Conservation (phyloP, 352 stramenopile species). For the Lagenidium sp. region DNA sequence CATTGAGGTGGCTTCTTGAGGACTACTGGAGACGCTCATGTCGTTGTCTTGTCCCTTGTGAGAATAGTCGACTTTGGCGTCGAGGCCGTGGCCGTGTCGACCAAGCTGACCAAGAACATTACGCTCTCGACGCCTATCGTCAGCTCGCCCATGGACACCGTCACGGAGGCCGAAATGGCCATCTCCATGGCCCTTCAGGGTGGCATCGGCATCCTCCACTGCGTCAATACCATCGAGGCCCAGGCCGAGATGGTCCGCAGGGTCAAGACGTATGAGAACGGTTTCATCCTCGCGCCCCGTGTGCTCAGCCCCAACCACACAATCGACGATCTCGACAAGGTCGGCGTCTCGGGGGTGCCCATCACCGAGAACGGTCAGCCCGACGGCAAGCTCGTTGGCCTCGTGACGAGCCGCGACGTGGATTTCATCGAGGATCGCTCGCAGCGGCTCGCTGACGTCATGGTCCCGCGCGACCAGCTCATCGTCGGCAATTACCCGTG, state of each 20-base stretch:
- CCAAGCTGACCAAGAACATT: slow-evolving; percentile 88
- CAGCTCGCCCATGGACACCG: slow-evolving; percentile 98
- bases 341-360: slow-evolving; percentile 96
- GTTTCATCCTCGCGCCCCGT: slow-evolving; percentile 98
- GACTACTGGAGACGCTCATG: too few relatives aligned
- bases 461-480: slow-evolving; percentile 75
- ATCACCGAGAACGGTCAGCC: slow-evolving; percentile 96
- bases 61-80: slow-evolving; percentile 90
- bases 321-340: slow-evolving; percentile 88
- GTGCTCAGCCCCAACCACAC: slow-evolving; percentile 90
- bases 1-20: background rate
- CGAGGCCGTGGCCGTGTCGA: slow-evolving; percentile 90
- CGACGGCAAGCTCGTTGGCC: slow-evolving; percentile 93
- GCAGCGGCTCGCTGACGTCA: slow-evolving; percentile 51
- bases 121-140: slow-evolving; percentile 91
- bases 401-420: slow-evolving; percentile 97
- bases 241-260: slow-evolving; percentile 86
- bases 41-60: background rate
- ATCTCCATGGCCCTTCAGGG: slow-evolving; percentile 98
- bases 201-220: slow-evolving; percentile 98
- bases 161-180: slow-evolving; percentile 98
- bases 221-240: slow-evolving; percentile 94
- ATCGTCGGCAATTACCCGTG: slow-evolving; percentile 90
- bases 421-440: slow-evolving; percentile 94
- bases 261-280: slow-evolving; percentile 99